phyloP scores from a whole-genome alignment of 768 basidiomycete genomes.

The Lactarius sp. region DNA sequence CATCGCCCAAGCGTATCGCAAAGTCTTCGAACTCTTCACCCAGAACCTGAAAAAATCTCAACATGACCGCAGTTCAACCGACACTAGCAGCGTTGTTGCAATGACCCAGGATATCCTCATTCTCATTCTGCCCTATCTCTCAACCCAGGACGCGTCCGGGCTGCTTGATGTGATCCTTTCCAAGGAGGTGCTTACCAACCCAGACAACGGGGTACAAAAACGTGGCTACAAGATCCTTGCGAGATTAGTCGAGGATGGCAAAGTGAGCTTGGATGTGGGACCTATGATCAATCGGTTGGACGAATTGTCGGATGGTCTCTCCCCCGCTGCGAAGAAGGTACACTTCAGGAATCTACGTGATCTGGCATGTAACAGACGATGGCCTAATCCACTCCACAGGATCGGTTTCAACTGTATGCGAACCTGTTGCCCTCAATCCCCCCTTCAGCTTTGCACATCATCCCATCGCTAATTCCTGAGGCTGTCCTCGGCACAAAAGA shows the following conservation, averaged over 20 bases:
- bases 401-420: constrained; percentile 74
- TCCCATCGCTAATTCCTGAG: constrained; percentile 89
- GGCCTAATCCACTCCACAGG: constrained; percentile 38
- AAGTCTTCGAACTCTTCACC: constrained; percentile 67
- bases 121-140: constrained; percentile 73
- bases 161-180: constrained; percentile 71
- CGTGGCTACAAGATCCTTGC: constrained; percentile 87
- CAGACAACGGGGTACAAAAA: constrained; percentile 90
- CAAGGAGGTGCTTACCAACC: constrained; percentile 61
- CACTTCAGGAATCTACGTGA: constrained; percentile 1
- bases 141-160: constrained; percentile 50
- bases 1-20: constrained; percentile 72
- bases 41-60: constrained; percentile 49
- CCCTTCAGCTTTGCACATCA: constrained; percentile 67
- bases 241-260: constrained; percentile 61
- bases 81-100: constrained; percentile 45
- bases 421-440: constrained; percentile 66
- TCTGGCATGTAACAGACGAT: neutral
- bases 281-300: constrained; percentile 61
- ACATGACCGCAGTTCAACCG: constrained; percentile 34
- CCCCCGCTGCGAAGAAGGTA: constrained; percentile 85
- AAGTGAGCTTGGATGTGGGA: constrained; percentile 47
- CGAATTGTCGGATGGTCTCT: constrained; percentile 56
- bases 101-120: constrained; percentile 82
- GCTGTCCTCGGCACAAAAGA: constrained; percentile 95